Evolutionary conservation across 2,329 filamentous ascomycete species (phyloP).

Genomic region (Moelleriella libera): DNA sequence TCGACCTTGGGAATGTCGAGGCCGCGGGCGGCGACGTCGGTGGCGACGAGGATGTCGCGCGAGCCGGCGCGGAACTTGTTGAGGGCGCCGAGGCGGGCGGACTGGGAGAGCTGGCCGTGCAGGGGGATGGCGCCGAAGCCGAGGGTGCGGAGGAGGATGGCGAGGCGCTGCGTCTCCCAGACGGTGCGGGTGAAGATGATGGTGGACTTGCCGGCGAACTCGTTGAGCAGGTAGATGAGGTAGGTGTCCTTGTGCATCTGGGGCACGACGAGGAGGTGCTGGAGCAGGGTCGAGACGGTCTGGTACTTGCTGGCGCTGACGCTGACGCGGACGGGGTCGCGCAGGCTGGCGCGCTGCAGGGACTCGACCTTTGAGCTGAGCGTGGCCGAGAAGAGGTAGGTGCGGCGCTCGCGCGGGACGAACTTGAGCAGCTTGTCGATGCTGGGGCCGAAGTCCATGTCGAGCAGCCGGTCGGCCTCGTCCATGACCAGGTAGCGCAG

Average conservation of each 20-base stretch:
- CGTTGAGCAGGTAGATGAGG: conserved; percentile 73
- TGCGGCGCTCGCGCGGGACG: conserved; percentile 61
- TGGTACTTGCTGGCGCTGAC: conserved; percentile 77
- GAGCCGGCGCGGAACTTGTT: conserved; percentile 75
- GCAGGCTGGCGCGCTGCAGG: conserved; percentile 76
- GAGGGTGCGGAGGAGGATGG: conserved; percentile 68
- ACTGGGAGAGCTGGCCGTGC: conserved; percentile 84
- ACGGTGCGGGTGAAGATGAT: conserved; percentile 92
- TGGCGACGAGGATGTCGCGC: conserved; percentile 81
- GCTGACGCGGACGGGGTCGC: conserved; percentile 70
- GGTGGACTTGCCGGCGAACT: conserved; percentile 70
- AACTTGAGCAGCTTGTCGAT: conserved; percentile 90
- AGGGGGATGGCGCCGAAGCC: conserved; percentile 86
- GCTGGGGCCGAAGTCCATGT: conserved; percentile 86
- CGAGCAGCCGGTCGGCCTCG: conserved; percentile 81
- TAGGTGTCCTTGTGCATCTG: conserved; percentile 82
- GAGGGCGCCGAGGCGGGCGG: conserved; percentile 70
- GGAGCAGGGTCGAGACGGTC: conserved; percentile 77
- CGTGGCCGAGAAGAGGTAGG: conserved; percentile 87
- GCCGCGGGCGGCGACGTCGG: conserved; percentile 86
- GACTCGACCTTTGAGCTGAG: conserved; percentile 90
- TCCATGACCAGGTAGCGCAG: conserved; percentile 90
- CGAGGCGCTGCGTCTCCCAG: conserved; percentile 74
- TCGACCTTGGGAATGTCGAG: conserved; percentile 89
- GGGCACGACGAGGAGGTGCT: conserved; percentile 77